phyloP scores from a whole-genome alignment of 805 yeast genomes.

The Yarrowia divulgata region DNA sequence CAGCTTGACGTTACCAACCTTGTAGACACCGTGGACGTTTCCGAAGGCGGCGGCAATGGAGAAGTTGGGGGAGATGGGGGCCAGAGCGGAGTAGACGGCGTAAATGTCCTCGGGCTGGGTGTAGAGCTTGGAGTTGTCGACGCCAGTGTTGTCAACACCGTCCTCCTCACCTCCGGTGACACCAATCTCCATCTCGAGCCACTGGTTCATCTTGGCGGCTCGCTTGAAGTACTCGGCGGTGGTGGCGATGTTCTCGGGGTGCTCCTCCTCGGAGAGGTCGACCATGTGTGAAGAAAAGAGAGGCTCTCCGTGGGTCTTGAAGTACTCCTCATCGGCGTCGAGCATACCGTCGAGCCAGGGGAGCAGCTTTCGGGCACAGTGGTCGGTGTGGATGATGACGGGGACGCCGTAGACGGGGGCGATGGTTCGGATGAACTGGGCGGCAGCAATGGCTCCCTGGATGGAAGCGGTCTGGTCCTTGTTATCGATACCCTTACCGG shows the following conservation, averaged over 20 bases:
- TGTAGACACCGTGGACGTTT: constrained; percentile 99
- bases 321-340: constrained; percentile 94
- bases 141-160: constrained; percentile 98
- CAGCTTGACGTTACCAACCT: constrained; percentile 97
- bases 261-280: constrained; percentile 95
- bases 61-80: constrained; percentile 95
- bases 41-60: constrained; percentile 99
- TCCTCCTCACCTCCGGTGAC: constrained; percentile 99
- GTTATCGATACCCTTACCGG: constrained; percentile 98
- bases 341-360: constrained; percentile 99
- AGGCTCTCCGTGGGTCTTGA: constrained; percentile 86
- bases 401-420: constrained; percentile 98
- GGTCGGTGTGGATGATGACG: constrained; percentile 96
- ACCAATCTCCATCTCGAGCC: constrained; percentile 99
- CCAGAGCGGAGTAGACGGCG: constrained; percentile 86
- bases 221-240: constrained; percentile 95
- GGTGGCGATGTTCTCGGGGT: constrained; percentile 92
- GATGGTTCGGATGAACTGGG: constrained; percentile 94
- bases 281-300: constrained; percentile 99
- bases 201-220: constrained; percentile 92
- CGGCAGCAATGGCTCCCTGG: constrained; percentile 95
- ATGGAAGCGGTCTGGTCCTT: constrained; percentile 92
- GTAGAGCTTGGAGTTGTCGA: constrained; percentile 84
- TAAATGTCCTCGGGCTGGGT: constrained; percentile 95
- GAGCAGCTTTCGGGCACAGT: constrained; percentile 96